phyloP scores from a whole-genome alignment of 225 moss, liverwort and hornwort genomes.

The Sphagnum contortum region DNA sequence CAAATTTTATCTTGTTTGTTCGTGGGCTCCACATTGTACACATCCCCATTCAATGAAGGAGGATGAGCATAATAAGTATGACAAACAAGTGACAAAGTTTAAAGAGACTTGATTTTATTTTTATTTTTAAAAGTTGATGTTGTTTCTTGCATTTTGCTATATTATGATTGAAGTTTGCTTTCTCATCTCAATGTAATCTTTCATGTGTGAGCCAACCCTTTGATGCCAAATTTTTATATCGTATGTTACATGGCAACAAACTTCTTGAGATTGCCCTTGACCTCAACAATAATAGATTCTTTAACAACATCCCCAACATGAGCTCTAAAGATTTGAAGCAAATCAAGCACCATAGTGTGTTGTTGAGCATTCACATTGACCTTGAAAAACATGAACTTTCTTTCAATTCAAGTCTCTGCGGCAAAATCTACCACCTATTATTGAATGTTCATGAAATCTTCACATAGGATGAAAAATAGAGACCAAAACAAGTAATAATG shows the following conservation, averaged over 20 bases:
- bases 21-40: slow-evolving; percentile 76
- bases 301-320: slow-evolving; percentile 89
- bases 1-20: slow-evolving; percentile 69
- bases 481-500: too few relatives aligned
- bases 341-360: slow-evolving; percentile 64
- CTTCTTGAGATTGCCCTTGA: slow-evolving; percentile 92
- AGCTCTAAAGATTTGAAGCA: slow-evolving; percentile 84
- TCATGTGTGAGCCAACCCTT: slow-evolving; percentile 87
- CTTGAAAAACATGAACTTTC: slow-evolving; percentile 93
- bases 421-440: slow-evolving; percentile 85
- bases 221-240: slow-evolving; percentile 88
- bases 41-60: slow-evolving; percentile 55
- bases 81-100: slow-evolving; percentile 13
- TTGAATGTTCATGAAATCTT: too few relatives aligned
- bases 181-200: slow-evolving; percentile 95
- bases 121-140: slow-evolving; percentile 4
- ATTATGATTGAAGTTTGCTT: slow-evolving; percentile 23
- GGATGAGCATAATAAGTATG: slow-evolving; percentile 30
- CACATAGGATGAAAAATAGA: too few relatives aligned
- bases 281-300: slow-evolving; percentile 74
- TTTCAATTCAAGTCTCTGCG: slow-evolving; percentile 71
- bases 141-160: slow-evolving; percentile 19
- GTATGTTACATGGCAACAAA: slow-evolving; percentile 60
- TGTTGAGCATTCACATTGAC: slow-evolving; percentile 69
- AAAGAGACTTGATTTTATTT: slow-evolving; percentile 21